Conservation (phyloP, 352 stramenopile genomes). For the Aphanomyces astaci region DNA sequence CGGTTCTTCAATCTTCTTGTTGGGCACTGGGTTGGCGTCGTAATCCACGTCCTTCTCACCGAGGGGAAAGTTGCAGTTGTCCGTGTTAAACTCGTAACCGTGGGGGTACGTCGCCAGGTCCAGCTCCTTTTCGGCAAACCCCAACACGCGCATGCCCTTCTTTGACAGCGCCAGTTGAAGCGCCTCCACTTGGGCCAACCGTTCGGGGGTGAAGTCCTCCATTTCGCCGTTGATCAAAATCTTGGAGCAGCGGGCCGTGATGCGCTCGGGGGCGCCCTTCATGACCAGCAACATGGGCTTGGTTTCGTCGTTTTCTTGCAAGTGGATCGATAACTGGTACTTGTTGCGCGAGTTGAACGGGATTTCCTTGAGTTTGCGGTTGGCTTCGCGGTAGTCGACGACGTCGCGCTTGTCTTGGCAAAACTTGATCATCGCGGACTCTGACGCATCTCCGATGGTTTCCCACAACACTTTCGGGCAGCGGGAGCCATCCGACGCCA, state of each 20-base stretch:
- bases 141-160: constrained; percentile 62
- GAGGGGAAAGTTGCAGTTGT: constrained; percentile 77
- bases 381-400: constrained; percentile 53
- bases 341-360: constrained; percentile 85
- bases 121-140: constrained; percentile 53
- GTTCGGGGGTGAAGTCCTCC: constrained; percentile 86
- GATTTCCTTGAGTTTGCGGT: constrained; percentile 73
- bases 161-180: constrained; percentile 47
- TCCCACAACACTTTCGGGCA: constrained; percentile 33
- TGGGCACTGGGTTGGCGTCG: constrained; percentile 49
- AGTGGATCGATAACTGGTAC: constrained; percentile 75
- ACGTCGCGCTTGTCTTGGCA: constrained; percentile 66
- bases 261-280: constrained; percentile 95
- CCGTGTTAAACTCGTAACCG: constrained; percentile 68
- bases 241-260: constrained; percentile 87
- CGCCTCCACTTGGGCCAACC: constrained; percentile 60
- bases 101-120: constrained; percentile 39
- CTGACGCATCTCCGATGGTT: constrained; percentile 69
- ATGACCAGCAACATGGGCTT: constrained; percentile 76
- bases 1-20: constrained; percentile 63
- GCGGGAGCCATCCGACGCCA: constrained; percentile 31
- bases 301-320: constrained; percentile 62
- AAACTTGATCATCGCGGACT: constrained; percentile 84
- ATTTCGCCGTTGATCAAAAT: constrained; percentile 53
- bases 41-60: constrained; percentile 82